A percentile compares a stretch with the other conserved stretches of the same genome.
phyloP scores from a whole-genome alignment of 225 moss, liverwort and hornwort genomes.

The Sphagnum contortum region DNA sequence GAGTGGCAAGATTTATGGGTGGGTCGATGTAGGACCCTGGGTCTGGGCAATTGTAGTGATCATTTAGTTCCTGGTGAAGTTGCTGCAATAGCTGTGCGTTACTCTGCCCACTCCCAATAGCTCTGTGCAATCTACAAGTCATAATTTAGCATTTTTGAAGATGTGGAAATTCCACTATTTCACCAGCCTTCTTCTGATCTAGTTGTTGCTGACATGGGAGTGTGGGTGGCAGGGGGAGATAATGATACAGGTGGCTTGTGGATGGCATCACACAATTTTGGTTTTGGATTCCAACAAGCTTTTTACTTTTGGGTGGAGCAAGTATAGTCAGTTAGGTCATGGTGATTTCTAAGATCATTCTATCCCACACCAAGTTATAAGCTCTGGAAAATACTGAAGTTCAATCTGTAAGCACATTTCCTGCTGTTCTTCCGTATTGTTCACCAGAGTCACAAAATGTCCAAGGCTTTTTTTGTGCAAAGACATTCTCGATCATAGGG shows the following conservation, averaged over 20 bases:
- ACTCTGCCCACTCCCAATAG: too few species aligned
- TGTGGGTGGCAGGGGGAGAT: conserved; percentile 56
- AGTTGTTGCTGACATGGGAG: too few species aligned
- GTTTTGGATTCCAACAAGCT: conserved; percentile 60
- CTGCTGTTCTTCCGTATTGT: too few species aligned
- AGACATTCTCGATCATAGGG: too few species aligned
- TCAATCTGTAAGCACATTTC: too few species aligned
- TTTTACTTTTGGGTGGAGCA: conserved; percentile 87
- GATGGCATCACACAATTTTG: conserved; percentile 89
- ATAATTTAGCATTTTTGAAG: too few species aligned
- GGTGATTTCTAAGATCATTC: conserved; percentile 82
- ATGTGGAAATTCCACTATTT: too few species aligned
- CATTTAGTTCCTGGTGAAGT: conserved; percentile 72
- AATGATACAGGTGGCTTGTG: conserved; percentile 75
- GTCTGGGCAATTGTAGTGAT: conserved; percentile 73
- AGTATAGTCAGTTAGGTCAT: conserved; percentile 92
- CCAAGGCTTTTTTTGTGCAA: too few species aligned
- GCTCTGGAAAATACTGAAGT: conserved; percentile 44
- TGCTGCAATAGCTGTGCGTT: conserved; percentile 34
- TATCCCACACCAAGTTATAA: conserved; percentile 52
- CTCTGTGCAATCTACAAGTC: too few species aligned
- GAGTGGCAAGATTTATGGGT: conserved; percentile 81
- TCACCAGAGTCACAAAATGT: too few species aligned
- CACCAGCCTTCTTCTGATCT: too few species aligned
- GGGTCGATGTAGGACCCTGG: conserved; percentile 87